A percentile compares a stretch with the other conserved stretches of the same genome.
phyloP scores from a whole-genome alignment of 1,139 yeast species.

The Yamadazyma sp. region DNA sequence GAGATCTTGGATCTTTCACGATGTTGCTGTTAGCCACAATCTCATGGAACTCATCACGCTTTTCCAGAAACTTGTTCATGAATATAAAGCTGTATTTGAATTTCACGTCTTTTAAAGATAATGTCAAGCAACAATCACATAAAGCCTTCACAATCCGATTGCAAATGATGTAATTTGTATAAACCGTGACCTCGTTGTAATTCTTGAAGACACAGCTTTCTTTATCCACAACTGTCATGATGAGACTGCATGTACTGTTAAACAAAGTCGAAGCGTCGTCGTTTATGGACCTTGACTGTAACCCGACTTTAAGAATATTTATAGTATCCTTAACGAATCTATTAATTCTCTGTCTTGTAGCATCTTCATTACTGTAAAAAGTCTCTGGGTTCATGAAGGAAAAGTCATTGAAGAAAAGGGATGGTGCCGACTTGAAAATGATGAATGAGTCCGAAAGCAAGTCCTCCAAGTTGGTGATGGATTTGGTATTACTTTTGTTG shows the following conservation, averaged over 20 bases:
- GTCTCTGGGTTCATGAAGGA: slow-evolving; percentile 22
- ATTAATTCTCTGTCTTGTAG: slow-evolving; percentile 15
- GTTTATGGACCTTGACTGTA: slow-evolving; percentile 22
- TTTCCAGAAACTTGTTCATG: slow-evolving; percentile 27
- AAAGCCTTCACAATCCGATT: slow-evolving; percentile 35
- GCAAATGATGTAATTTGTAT: slow-evolving; percentile 30
- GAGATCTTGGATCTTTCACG: slow-evolving; percentile 16
- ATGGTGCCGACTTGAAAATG: slow-evolving; percentile 36
- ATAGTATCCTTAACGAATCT: slow-evolving; percentile 29
- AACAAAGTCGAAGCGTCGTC: slow-evolving; percentile 25
- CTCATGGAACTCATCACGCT: slow-evolving; percentile 24
- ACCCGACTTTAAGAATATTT: slow-evolving; percentile 34
- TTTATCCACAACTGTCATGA: slow-evolving; percentile 30
- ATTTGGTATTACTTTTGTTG: slow-evolving; percentile 4
- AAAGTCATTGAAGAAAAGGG: slow-evolving; percentile 34
- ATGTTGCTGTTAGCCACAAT: slow-evolving; percentile 24
- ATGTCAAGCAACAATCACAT: slow-evolving; percentile 37
- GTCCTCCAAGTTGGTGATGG: slow-evolving; percentile 25
- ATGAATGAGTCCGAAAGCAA: slow-evolving; percentile 36
- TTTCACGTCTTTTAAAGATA: slow-evolving; percentile 36
- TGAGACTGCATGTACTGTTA: slow-evolving; percentile 36
- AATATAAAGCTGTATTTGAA: slow-evolving; percentile 41
- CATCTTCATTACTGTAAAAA: slow-evolving; percentile 14
- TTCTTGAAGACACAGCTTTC: slow-evolving; percentile 19
- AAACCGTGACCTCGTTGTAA: slow-evolving; percentile 22